A percentile compares a stretch with the other conserved stretches of the same genome.
These are phyloP conservation scores for Oenanthe javanica DNA, from an alignment of 140 eudicot species.

Conservation along the genomic window DNA sequence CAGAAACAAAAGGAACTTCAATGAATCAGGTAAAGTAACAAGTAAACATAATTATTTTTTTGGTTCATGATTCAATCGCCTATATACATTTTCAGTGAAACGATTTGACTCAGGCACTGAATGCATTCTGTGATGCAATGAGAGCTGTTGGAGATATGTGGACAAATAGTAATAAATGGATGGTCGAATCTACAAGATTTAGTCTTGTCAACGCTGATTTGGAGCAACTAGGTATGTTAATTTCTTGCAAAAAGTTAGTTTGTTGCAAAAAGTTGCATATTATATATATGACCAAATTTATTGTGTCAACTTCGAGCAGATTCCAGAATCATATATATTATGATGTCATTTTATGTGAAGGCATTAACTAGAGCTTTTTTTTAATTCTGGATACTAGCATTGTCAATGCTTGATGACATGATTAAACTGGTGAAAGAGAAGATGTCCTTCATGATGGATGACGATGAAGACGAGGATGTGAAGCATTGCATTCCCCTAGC, in stretches of 20 bases:
- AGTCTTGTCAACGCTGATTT: conserved; percentile 26
- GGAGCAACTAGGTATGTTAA: conserved; percentile 59
- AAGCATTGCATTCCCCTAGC: conserved; percentile 24
- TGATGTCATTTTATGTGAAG: conserved; percentile 7
- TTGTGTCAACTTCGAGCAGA: neutral
- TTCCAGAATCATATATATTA: neutral
- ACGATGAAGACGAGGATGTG: conserved; percentile 43
- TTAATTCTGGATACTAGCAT: conserved; percentile 27
- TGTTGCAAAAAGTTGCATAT: neutral
- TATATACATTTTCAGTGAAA: neutral
- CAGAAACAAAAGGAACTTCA: conserved; percentile 39
- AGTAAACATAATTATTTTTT: neutral
- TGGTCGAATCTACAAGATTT: conserved; percentile 37
- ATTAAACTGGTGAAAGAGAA: conserved; percentile 59
- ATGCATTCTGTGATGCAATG: conserved; percentile 52
- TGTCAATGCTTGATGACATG: conserved; percentile 60
- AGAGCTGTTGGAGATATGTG: conserved; percentile 54
- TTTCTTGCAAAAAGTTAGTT: neutral
- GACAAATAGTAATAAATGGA: conserved; percentile 52
- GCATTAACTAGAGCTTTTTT: conserved; percentile 2
- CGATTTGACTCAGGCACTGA: conserved; percentile 39
- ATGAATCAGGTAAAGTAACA: conserved; percentile 39
- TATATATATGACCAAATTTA: neutral
- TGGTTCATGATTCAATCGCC: neutral
- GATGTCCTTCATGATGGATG: conserved; percentile 42